Conservation (phyloP, 2,329 filamentous ascomycete species). For the Trichoderma pleuroti region DNA sequence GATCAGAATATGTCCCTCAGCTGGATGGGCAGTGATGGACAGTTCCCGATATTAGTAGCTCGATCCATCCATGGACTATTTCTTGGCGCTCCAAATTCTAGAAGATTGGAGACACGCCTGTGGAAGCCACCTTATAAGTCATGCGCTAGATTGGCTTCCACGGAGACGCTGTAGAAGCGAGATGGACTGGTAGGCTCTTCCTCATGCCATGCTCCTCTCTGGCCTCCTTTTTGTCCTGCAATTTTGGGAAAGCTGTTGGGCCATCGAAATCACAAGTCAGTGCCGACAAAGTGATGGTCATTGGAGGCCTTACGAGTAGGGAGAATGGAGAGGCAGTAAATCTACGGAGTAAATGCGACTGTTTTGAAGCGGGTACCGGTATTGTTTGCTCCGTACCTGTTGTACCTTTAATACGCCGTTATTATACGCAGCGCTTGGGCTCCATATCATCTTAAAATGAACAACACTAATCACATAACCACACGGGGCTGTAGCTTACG, state of each 20-base stretch:
- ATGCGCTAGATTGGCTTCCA: background rate
- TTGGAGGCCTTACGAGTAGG: background rate
- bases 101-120: background rate
- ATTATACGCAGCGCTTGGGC: background rate
- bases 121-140: background rate
- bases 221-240: background rate
- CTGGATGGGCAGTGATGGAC: background rate
- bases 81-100: background rate
- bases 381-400: background rate
- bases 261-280: background rate
- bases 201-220: background rate
- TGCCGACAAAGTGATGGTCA: background rate
- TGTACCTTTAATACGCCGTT: background rate
- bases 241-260: background rate
- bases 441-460: background rate
- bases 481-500: background rate
- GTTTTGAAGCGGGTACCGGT: background rate
- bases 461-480: background rate
- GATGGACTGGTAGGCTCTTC: background rate
- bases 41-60: background rate
- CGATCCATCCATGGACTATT: background rate
- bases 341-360: too few species aligned
- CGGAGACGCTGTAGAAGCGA: constrained; percentile 1
- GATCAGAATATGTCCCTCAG: constrained; percentile 4
- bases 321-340: background rate